A percentile compares a stretch with the other conserved stretches of the same genome.
Evolutionary conservation across 2,329 filamentous ascomycete genomes (phyloP).

Genomic region (Akanthomyces dipterigenus): DNA sequence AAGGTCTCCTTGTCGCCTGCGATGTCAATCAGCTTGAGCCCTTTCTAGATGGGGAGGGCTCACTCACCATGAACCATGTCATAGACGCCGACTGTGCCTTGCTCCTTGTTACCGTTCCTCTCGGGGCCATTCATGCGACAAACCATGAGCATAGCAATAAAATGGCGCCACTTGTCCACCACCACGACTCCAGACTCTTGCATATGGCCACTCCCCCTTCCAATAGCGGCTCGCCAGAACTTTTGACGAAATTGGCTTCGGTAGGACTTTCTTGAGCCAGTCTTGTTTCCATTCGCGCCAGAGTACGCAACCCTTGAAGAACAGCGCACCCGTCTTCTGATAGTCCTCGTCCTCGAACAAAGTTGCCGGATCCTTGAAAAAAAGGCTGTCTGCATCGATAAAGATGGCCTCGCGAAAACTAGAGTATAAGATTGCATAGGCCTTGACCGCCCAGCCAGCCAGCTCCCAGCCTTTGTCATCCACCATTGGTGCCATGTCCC

Average conservation of each 20-base stretch:
- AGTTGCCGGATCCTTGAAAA: background rate
- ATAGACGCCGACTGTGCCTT: background rate
- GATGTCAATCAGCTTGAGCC: background rate
- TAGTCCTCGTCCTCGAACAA: slow-evolving; percentile 3
- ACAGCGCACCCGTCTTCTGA: background rate
- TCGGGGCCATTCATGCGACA: slow-evolving; percentile 7
- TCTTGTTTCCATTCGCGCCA: slow-evolving; percentile 1
- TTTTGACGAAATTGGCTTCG: background rate
- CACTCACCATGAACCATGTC: slow-evolving; percentile 7
- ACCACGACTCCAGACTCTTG: slow-evolving; percentile 5
- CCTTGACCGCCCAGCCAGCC: background rate
- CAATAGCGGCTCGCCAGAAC: background rate
- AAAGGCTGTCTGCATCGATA: slow-evolving; percentile 3
- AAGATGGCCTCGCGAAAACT: slow-evolving; percentile 7
- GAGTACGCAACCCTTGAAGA: slow-evolving; percentile 1
- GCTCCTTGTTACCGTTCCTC: background rate
- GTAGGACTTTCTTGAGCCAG: background rate
- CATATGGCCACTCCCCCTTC: slow-evolving; percentile 1
- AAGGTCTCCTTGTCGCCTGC: slow-evolving; percentile 5
- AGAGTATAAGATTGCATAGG: background rate
- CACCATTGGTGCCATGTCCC: slow-evolving; percentile 3
- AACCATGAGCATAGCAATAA: slow-evolving; percentile 2
- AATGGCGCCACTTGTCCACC: slow-evolving; percentile 5
- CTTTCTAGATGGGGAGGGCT: background rate
- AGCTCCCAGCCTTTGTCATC: slow-evolving; percentile 3